These are phyloP conservation scores for Uromyces viciae-fabae DNA, from an alignment of 1,284 basidiomycete genomes.

Conservation along the genomic window DNA sequence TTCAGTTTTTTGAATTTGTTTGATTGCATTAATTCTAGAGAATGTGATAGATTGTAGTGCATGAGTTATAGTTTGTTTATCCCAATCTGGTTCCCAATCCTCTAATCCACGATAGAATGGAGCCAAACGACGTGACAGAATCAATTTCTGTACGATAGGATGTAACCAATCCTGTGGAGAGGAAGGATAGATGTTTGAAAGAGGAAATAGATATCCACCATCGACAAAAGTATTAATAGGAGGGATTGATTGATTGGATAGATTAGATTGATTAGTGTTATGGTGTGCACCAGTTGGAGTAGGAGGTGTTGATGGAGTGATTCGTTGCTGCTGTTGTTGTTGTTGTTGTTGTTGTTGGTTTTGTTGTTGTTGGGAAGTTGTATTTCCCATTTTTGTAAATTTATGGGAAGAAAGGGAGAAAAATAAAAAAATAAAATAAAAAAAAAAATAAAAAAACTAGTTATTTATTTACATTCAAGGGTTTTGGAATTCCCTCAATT, in stretches of 20 bases:
- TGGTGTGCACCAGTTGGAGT: conserved; percentile 32
- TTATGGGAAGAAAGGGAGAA: not conserved
- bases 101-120: conserved; percentile 95
- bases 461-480: not conserved
- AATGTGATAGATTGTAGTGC: conserved; percentile 64
- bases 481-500: no score
- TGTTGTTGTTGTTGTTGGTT: not conserved
- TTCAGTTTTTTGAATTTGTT: conserved; percentile 54
- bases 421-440: not conserved
- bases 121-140: conserved; percentile 79
- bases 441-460: not conserved
- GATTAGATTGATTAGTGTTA: conserved; percentile 13
- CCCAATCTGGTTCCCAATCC: conserved; percentile 82
- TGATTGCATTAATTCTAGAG: conserved; percentile 51
- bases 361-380: conserved; percentile 12
- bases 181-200: conserved; percentile 73
- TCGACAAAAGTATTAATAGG: conserved; percentile 65
- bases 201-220: conserved; percentile 73
- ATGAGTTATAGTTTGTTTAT: conserved; percentile 73
- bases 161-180: conserved; percentile 80
- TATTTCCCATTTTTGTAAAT: conserved; percentile 19
- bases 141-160: conserved; percentile 74
- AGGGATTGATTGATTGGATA: conserved; percentile 19
- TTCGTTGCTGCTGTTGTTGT: not conserved
- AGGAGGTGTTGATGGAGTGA: conserved; percentile 7